These are phyloP conservation scores for Zygosaccharomyces pseudorouxii DNA, from an alignment of 805 yeast genomes.

Conservation along the genomic window DNA sequence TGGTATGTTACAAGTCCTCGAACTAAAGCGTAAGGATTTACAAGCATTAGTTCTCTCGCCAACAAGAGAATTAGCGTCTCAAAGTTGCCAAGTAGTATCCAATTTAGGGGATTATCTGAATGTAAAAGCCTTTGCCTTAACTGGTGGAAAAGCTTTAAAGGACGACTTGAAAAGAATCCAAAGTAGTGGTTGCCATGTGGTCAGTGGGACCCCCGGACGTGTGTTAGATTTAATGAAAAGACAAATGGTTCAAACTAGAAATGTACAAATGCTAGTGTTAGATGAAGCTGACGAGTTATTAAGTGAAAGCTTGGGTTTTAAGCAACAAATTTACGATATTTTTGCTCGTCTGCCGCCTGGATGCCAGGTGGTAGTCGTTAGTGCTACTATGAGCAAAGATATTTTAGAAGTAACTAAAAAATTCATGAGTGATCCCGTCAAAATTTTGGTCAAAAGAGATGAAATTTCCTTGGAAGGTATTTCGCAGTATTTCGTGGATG, in stretches of 20 bases:
- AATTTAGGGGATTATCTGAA: conserved; percentile 86
- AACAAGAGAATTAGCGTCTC: conserved; percentile 92
- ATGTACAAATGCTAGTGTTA: conserved; percentile 79
- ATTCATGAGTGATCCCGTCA: conserved; percentile 92
- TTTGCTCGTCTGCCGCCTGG: conserved; percentile 82
- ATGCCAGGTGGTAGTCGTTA: conserved; percentile 89
- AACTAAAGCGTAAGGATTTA: conserved; percentile 62
- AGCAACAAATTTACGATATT: conserved; percentile 92
- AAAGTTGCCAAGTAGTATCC: conserved; percentile 82
- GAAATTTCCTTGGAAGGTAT: conserved; percentile 95
- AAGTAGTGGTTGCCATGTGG: conserved; percentile 76
- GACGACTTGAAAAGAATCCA: conserved; percentile 72
- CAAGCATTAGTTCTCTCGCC: conserved; percentile 93
- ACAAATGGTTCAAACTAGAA: conserved; percentile 65
- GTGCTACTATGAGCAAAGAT: conserved; percentile 92
- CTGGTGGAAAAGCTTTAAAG: conserved; percentile 85
- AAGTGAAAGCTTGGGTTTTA: conserved; percentile 81
- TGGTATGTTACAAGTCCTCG: conserved; percentile 84
- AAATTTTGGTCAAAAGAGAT: conserved; percentile 91
- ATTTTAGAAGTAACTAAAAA: conserved; percentile 86
- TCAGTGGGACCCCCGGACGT: conserved; percentile 97
- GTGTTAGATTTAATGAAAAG: conserved; percentile 88
- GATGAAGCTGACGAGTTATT: conserved; percentile 98
- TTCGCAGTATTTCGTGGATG: conserved; percentile 85
- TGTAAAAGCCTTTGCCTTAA: conserved; percentile 82